Evolutionary conservation across 2,329 filamentous ascomycete species (phyloP), one percentile per base, ranked within the genome.

Genomic region (Microdochium nivale): DNA sequence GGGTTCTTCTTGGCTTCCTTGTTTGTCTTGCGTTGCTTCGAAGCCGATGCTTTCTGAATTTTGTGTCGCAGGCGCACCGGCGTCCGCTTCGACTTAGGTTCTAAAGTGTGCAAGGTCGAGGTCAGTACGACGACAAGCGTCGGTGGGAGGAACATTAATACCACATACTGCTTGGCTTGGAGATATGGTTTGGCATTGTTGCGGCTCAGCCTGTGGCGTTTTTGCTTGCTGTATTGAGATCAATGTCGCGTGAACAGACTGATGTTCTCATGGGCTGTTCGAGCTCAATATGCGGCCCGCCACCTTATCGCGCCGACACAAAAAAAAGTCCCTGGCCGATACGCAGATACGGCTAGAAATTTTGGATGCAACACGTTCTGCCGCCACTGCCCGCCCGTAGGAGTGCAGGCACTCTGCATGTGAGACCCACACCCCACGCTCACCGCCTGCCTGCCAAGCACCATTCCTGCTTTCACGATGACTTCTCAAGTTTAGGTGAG

Each of bases 1-100:
- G 94, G 92, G 69, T 96, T 96, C 82, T 95, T 90, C 76, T 96
- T 97, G 52, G 87, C 90, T 52, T 84, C 77, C 77, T 96, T 97
- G 65, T 84, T 86, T 55, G 84, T 75, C 72, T 99, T 99, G 67
- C 85, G 84, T 72, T 96, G 90, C 77, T 99, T 99, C 56, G 88
- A 85, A 43, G 82, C 82, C 50, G 91, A 89, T 23, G 88, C 86
- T 73, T 99, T 99, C 68, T 96, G 83, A 70, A 99, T 97, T 74
- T 95, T 96, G 76, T 96, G 86, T 59, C 92, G 85, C 64, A 99
- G 80, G 54, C 94, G 90, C 64, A 92, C 88, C 46, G 92, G 84
- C 60, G 81, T 83, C 70, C 94, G 87, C 82, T 99, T 99, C 52
- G 92, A 97, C 73, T 86, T 90, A 65, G 92, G 94, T 73, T 96